phyloP scores from a whole-genome alignment of 2,329 filamentous ascomycete genomes.

The Pezicula radicicola region DNA sequence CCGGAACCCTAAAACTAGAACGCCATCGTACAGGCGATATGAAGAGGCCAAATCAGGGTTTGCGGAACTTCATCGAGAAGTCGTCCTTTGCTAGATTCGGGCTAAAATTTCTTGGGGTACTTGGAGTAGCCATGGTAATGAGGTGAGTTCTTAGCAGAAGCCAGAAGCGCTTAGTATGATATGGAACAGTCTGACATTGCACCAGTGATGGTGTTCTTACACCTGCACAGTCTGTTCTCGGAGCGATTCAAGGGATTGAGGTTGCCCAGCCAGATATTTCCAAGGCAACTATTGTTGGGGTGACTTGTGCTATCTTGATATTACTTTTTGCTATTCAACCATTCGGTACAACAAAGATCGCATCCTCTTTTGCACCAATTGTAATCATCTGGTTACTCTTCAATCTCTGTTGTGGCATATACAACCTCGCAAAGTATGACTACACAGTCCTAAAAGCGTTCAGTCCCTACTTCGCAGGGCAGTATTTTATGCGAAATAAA shows the following conservation, averaged over 20 bases:
- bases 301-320: constrained; percentile 62
- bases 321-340: constrained; percentile 63
- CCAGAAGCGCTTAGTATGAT: neutral
- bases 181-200: constrained; percentile 3
- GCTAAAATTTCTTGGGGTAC: constrained; percentile 59
- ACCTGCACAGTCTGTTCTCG: constrained; percentile 67
- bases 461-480: constrained; percentile 56
- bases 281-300: constrained; percentile 57
- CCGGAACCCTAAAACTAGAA: constrained; percentile 55
- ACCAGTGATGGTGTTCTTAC: constrained; percentile 59
- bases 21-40: constrained; percentile 56
- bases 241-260: constrained; percentile 61
- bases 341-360: constrained; percentile 59
- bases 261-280: constrained; percentile 56
- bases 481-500: constrained; percentile 57
- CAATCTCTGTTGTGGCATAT: constrained; percentile 61
- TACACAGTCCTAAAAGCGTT: constrained; percentile 53
- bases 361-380: constrained; percentile 60
- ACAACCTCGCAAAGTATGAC: constrained; percentile 52
- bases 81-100: constrained; percentile 47
- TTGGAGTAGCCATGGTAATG: constrained; percentile 68
- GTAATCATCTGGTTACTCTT: constrained; percentile 65
- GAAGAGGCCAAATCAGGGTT: constrained; percentile 43
- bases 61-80: constrained; percentile 57
- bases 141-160: constrained; percentile 18